Evolutionary conservation across 73 alveolate species (phyloP).

Genomic region (Durusdinium trenchii): DNA sequence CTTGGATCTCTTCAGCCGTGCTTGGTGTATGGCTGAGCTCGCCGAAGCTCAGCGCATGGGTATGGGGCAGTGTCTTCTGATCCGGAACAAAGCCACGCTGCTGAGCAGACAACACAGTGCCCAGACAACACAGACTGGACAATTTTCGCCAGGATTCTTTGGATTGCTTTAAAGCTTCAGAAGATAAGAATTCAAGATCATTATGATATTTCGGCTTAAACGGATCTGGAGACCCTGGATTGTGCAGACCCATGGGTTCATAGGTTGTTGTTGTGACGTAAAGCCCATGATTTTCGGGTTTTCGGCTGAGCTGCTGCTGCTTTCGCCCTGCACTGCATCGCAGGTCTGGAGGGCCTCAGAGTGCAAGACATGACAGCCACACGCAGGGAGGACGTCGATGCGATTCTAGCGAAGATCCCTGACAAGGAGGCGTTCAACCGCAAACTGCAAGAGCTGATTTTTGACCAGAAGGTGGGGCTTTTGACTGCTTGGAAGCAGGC

Average conservation of each 20-base stretch:
- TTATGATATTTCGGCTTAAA: too few relatives aligned
- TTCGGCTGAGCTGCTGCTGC: too few relatives aligned
- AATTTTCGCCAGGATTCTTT: too few relatives aligned
- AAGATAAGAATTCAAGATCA: too few relatives aligned
- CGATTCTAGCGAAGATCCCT: background rate
- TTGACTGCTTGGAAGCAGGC: background rate
- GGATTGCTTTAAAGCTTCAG: too few relatives aligned
- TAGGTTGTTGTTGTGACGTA: too few relatives aligned
- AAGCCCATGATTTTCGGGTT: too few relatives aligned
- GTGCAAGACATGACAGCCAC: background rate
- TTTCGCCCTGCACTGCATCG: too few relatives aligned
- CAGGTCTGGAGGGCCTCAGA: background rate
- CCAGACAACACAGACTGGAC: too few relatives aligned
- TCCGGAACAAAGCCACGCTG: background rate
- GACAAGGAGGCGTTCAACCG: background rate
- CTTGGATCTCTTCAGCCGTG: background rate
- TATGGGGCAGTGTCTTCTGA: background rate
- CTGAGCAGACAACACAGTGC: background rate
- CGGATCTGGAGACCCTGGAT: too few relatives aligned
- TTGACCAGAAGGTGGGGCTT: background rate
- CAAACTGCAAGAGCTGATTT: background rate
- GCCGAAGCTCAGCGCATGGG: constrained; percentile 40
- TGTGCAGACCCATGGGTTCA: too few relatives aligned
- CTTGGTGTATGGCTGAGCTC: constrained; percentile 37
- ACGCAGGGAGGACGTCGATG: constrained; percentile 20